A percentile compares a stretch with the other conserved stretches of the same genome.
These are phyloP conservation scores for Durotheca rogersii DNA, from an alignment of 495 filamentous ascomycete species.

Conservation along the genomic window DNA sequence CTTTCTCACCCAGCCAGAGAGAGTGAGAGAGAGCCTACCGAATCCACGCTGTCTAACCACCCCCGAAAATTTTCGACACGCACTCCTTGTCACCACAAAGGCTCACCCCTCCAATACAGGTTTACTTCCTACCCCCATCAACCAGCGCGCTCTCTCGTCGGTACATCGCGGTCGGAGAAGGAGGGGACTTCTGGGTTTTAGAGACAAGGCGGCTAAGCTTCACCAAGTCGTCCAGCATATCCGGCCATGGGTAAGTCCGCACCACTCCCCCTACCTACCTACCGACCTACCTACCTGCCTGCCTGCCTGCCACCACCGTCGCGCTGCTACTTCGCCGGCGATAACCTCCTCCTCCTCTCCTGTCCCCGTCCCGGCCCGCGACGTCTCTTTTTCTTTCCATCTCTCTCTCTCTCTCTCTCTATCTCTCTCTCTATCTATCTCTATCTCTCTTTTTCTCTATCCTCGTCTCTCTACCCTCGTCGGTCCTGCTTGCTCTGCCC, in stretches of 20 bases:
- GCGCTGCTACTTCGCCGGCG: conserved; percentile 10
- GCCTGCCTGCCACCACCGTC: conserved; percentile 11
- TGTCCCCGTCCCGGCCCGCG: conserved; percentile 21
- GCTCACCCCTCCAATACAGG: conserved; percentile 34
- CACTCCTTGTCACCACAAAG: conserved; percentile 32
- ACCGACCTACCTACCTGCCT: conserved; percentile 5
- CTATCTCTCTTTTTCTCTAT: background rate
- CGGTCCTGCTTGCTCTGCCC: too few relatives aligned
- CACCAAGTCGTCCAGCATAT: conserved; percentile 36
- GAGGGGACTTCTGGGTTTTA: conserved; percentile 36
- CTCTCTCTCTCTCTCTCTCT: conserved; percentile 20
- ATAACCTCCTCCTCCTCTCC: conserved; percentile 15
- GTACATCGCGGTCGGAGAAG: conserved; percentile 26
- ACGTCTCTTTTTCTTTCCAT: conserved; percentile 26
- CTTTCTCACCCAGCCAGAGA: conserved; percentile 29
- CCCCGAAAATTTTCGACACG: conserved; percentile 23
- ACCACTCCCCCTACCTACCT: conserved; percentile 17
- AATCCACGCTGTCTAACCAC: conserved; percentile 16
- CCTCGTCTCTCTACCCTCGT: too few relatives aligned
- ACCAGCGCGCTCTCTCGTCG: conserved; percentile 22
- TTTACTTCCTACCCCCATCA: conserved; percentile 27
- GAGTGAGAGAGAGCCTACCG: conserved; percentile 1
- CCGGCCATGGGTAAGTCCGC: conserved; percentile 50
- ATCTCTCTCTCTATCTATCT: too few relatives aligned
- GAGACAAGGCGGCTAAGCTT: conserved; percentile 46